These are phyloP conservation scores for Camelina sativa DNA, from an alignment of 345 rosid genomes.

Conservation along the genomic window DNA sequence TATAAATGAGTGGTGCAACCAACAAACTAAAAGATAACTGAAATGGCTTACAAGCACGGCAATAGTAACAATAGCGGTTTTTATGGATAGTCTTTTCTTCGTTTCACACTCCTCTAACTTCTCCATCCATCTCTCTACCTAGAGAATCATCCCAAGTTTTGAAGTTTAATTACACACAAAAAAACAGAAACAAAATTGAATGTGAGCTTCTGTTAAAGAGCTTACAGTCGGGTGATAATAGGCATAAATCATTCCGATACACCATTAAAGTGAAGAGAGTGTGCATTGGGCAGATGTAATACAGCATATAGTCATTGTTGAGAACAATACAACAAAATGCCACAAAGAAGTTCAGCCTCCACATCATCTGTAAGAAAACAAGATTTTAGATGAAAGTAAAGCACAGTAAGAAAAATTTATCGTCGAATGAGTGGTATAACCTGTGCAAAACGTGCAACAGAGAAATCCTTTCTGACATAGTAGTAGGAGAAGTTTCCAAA, in stretches of 20 bases:
- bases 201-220: slow-evolving; percentile 20
- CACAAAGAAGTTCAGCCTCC: slow-evolving; percentile 96
- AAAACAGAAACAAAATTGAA: neutral
- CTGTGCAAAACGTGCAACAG: slow-evolving; percentile 91
- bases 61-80: slow-evolving; percentile 58
- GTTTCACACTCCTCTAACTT: slow-evolving; percentile 90
- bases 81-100: slow-evolving; percentile 69
- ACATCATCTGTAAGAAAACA: slow-evolving; percentile 87
- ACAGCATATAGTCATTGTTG: slow-evolving; percentile 92
- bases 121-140: slow-evolving; percentile 99
- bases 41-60: slow-evolving; percentile 62
- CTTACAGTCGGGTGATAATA: slow-evolving; percentile 93
- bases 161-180: slow-evolving; percentile 16
- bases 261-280: slow-evolving; percentile 96
- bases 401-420: slow-evolving; percentile 9
- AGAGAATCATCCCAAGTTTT: slow-evolving; percentile 37
- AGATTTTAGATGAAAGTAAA: slow-evolving; percentile 20
- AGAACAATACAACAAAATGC: slow-evolving; percentile 89
- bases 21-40: slow-evolving; percentile 17
- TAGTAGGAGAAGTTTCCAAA: slow-evolving; percentile 97
- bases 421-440: slow-evolving; percentile 46
- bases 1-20: slow-evolving; percentile 4
- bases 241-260: slow-evolving; percentile 92
- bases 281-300: slow-evolving; percentile 99
- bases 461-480: slow-evolving; percentile 94